Base-by-base conservation (phyloP, 2,329 filamentous ascomycete species). In the Ophiostoma perfectum region DNA sequence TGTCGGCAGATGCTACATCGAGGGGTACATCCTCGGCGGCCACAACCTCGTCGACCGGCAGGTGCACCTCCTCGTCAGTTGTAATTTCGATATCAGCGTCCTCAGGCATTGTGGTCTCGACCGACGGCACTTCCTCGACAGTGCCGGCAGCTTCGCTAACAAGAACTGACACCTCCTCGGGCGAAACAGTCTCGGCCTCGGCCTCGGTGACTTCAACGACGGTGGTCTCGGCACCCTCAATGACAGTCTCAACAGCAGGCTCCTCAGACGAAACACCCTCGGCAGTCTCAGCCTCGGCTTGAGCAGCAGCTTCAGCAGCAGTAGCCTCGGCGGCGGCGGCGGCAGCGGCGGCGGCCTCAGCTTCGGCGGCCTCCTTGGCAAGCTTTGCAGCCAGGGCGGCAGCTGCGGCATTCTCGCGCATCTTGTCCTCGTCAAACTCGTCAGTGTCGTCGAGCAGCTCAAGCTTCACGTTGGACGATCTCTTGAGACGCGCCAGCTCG, bases 391-490 rank as follows among this genome's bases (percentile, higher is more conserved):
- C 76, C 7, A 74, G 80, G 60, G 83, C 82, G 5, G 81, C 86
- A 38, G 85, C 84, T 60, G 84, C 44, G n/a, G 52, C 65, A 14
- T 66, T 66, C 49, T 41, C 65, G 27, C 38, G 38, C 47, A 90
- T 84, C 16, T 80, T 80, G 66, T 88, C 88, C 63, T 85, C 87
- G 64, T 90, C 88, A 74, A 96, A 98, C 76, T 96, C 88, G 66
- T 95, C 88, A 12, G 86, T 89, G 2, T 84, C 80, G 76, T 98
- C 94, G 47, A 83, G 80, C 7, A 91, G 88, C 49, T 84, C 82
- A 55, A 97, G 85, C 80, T 98, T 98, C 89, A 90, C 96, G 70
- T 84, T 84, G 7, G 90, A 91, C 69, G 95, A 90, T 72, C 93
- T 88, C 83, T 95, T 97, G 44, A 99, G 81, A 58, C 89, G 84